phyloP scores from a whole-genome alignment of 2,329 filamentous ascomycete species.

The Sclerotinia minor region DNA sequence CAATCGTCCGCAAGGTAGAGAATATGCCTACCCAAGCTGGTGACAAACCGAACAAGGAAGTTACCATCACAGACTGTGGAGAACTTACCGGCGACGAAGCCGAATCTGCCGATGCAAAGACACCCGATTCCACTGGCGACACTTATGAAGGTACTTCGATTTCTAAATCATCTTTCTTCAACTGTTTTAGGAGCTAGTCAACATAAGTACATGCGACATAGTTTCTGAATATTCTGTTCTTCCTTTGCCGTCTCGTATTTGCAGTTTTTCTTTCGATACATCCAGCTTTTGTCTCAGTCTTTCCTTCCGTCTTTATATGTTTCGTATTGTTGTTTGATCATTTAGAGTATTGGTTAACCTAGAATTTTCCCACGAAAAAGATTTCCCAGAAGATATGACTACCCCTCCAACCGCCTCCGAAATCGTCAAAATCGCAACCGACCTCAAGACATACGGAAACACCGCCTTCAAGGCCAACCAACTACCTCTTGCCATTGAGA shows the following conservation, averaged over 20 bases:
- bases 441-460: conserved; percentile 91
- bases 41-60: conserved; percentile 77
- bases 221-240: not conserved
- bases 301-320: not conserved
- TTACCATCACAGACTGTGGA: conserved; percentile 79
- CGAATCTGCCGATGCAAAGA: conserved; percentile 64
- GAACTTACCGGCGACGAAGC: conserved; percentile 75
- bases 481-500: conserved; percentile 69
- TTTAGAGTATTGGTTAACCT: conserved; percentile 14
- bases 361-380: conserved; percentile 42
- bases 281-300: not conserved
- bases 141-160: conserved; percentile 63
- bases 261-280: not conserved
- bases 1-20: conserved; percentile 85
- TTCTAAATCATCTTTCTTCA: conserved; percentile 16
- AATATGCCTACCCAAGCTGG: conserved; percentile 70
- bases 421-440: conserved; percentile 75
- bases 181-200: conserved; percentile 19
- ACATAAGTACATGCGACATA: conserved; percentile 5
- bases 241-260: not conserved
- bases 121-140: conserved; percentile 80
- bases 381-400: conserved; percentile 84
- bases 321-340: not conserved
- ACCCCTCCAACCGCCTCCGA: conserved; percentile 61
- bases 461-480: conserved; percentile 83